These are phyloP conservation scores for Capsicum pubescens DNA, from an alignment of 257 asterid genomes.

Conservation along the genomic window DNA sequence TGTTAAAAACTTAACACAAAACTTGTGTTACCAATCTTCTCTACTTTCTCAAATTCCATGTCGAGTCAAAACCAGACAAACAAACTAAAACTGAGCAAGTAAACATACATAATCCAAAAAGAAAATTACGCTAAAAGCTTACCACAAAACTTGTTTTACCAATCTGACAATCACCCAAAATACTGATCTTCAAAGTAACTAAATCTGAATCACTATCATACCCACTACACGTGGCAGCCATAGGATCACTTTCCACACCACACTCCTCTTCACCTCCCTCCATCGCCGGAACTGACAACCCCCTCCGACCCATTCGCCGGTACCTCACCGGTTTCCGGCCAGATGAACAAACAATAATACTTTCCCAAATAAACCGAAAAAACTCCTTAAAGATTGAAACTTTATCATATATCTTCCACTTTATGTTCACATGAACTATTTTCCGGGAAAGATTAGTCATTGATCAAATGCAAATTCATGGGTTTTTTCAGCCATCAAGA, in stretches of 20 bases:
- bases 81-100: no score
- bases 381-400: slow-evolving; percentile 55
- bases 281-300: background rate
- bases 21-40: no score
- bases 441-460: slow-evolving; percentile 65
- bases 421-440: slow-evolving; percentile 65
- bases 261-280: slow-evolving; percentile 14
- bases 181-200: slow-evolving; percentile 79
- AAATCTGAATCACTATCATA: slow-evolving; percentile 73
- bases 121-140: background rate
- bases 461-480: slow-evolving; percentile 29
- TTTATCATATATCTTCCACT: slow-evolving; percentile 64
- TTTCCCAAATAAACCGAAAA: slow-evolving; percentile 62
- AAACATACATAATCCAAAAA: no score
- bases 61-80: no score
- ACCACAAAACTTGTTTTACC: slow-evolving; percentile 94
- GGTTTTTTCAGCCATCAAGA: slow-evolving; percentile 42
- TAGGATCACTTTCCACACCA: slow-evolving; percentile 30
- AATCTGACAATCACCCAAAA: slow-evolving; percentile 89
- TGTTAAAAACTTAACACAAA: no score
- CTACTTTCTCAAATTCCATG: no score
- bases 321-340: slow-evolving; percentile 53
- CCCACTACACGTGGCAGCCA: slow-evolving; percentile 46
- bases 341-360: slow-evolving; percentile 62
- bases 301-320: slow-evolving; percentile 3